Percentiles rank a stretch among this genome's conserved stretches.
phyloP scores from a whole-genome alignment of 2,329 filamentous ascomycete species.

The Grosmannia serpens region DNA sequence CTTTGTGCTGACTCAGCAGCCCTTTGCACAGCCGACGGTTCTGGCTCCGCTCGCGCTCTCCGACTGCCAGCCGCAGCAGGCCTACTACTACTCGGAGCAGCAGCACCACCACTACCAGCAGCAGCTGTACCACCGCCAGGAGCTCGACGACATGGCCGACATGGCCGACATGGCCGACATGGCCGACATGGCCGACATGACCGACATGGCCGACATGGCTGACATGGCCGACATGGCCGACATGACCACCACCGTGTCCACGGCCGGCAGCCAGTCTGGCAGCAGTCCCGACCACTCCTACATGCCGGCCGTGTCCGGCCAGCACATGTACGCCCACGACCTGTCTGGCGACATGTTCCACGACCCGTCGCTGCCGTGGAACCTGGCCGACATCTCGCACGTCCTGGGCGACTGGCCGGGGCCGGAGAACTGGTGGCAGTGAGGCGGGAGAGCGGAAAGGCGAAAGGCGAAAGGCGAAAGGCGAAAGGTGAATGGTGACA shows the following conservation, averaged over 20 bases:
- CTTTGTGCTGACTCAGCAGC: not conserved
- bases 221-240: not conserved
- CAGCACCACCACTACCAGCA: not conserved
- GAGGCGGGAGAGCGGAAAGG: not conserved
- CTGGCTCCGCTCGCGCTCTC: not conserved
- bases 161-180: not conserved
- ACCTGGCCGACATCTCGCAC: conserved; percentile 6
- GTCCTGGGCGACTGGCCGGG: conserved; percentile 8
- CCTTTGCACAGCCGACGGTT: not conserved
- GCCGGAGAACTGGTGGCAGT: conserved; percentile 8
- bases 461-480: not conserved
- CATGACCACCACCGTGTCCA: not conserved
- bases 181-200: not conserved
- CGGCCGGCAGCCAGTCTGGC: conserved; percentile 6
- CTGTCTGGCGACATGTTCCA: not conserved
- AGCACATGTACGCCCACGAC: not conserved
- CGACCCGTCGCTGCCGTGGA: conserved; percentile 8
- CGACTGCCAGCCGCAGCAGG: not conserved
- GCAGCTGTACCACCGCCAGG: not conserved
- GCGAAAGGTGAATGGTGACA: not conserved
- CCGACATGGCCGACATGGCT: not conserved
- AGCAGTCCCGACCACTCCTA: conserved; percentile 9
- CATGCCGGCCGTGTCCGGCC: not conserved
- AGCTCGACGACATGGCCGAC: conserved; percentile 1
- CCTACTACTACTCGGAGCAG: not conserved